Conservation (phyloP, 169 alveolate genomes). For the Plasmodium chabaudi region DNA sequence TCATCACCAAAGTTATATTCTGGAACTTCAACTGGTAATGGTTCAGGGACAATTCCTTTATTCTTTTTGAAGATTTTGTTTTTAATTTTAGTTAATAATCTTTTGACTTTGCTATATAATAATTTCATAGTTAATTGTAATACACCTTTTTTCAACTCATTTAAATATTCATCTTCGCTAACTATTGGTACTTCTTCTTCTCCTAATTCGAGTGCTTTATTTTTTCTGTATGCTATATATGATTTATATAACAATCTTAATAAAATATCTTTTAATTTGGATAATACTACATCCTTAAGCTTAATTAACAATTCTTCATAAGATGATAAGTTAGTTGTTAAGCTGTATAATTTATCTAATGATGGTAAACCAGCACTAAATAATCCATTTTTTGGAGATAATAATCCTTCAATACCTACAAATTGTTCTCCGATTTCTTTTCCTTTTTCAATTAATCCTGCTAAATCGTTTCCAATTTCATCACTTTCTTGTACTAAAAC, state of each 20-base stretch:
- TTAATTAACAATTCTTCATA: constrained; percentile 17
- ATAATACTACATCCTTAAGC: constrained; percentile 6
- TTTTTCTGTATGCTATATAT: constrained; percentile 20
- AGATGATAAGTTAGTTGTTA: constrained; percentile 15
- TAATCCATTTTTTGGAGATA: background rate
- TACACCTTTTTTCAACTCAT: constrained; percentile 50
- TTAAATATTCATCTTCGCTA: background rate
- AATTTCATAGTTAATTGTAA: constrained; percentile 40
- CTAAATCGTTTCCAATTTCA: constrained; percentile 10
- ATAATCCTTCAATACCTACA: background rate
- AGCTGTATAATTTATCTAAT: background rate
- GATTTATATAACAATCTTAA: constrained; percentile 29
- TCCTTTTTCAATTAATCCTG: constrained; percentile 30
- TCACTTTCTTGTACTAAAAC: constrained; percentile 12
- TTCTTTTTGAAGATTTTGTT: constrained; percentile 19
- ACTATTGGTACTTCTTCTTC: background rate
- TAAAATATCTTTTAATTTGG: constrained; percentile 24
- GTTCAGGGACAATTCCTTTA: background rate
- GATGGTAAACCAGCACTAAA: no score
- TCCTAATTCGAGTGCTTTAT: constrained; percentile 32
- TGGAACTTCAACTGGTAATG: no score
- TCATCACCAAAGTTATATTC: no score
- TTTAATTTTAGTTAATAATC: constrained; percentile 8
- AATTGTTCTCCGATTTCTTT: constrained; percentile 48
- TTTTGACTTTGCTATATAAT: constrained; percentile 16